phyloP scores from a whole-genome alignment of 257 asterid genomes.

The Voacanga thouarsii region DNA sequence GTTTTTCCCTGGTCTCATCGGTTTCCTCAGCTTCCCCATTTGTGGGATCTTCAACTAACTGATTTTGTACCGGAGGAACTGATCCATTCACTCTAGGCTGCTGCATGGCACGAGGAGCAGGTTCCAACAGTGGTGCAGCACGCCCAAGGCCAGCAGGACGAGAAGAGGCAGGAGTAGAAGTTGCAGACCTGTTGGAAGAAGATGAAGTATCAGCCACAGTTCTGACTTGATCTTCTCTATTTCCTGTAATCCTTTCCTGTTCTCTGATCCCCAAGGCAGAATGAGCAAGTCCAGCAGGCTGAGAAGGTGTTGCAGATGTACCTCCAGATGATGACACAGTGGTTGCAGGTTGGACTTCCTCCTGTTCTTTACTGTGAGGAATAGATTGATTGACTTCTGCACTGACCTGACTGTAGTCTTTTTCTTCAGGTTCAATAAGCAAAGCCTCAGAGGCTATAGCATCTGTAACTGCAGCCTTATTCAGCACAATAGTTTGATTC shows the following conservation, averaged over 20 bases:
- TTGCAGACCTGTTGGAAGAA: constrained; percentile 35
- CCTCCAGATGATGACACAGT: constrained; percentile 23
- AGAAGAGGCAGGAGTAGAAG: constrained; percentile 34
- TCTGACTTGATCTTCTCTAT: constrained; percentile 26
- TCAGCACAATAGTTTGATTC: constrained; percentile 28
- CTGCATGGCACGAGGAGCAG: constrained; percentile 66
- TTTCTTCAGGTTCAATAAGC: constrained; percentile 25
- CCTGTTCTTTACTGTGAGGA: constrained; percentile 28
- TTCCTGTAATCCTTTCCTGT: constrained; percentile 16
- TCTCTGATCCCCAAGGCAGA: constrained; percentile 49
- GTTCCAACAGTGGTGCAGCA: constrained; percentile 72
- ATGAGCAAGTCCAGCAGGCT: constrained; percentile 56
- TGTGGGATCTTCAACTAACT: constrained; percentile 64
- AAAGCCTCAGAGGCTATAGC: constrained; percentile 34
- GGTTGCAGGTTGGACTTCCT: constrained; percentile 27
- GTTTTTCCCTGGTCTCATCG: constrained; percentile 98
- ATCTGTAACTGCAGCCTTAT: constrained; percentile 18
- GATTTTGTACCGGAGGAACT: constrained; percentile 52
- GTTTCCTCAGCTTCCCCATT: constrained; percentile 83
- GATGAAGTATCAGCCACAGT: constrained; percentile 36
- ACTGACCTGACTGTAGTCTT: constrained; percentile 20
- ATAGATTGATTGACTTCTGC: constrained; percentile 28
- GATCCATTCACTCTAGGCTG: constrained; percentile 88
- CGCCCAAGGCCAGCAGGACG: constrained; percentile 97
- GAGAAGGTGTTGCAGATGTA: constrained; percentile 22